A percentile compares a stretch with the other conserved stretches of the same genome.
phyloP scores from a whole-genome alignment of 2,329 filamentous ascomycete genomes.

The Colletotrichum cereale region DNA sequence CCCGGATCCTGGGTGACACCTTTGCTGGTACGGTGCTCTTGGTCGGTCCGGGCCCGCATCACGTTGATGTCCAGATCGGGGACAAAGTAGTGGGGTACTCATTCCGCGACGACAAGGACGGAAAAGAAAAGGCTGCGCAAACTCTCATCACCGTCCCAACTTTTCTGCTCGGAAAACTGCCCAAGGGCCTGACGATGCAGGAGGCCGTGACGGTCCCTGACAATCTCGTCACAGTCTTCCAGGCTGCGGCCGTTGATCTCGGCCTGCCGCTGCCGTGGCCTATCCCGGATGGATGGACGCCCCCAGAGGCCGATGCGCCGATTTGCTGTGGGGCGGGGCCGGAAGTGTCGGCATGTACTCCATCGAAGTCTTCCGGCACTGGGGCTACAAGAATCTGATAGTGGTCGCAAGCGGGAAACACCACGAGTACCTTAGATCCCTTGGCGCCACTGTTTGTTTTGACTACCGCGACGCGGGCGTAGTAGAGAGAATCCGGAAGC shows the following conservation, averaged over 20 bases:
- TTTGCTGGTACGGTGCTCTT: conserved; percentile 66
- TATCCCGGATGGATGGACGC: conserved; percentile 56
- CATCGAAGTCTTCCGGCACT: conserved; percentile 64
- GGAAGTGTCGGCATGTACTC: conserved; percentile 65
- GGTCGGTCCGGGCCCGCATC: conserved; percentile 54
- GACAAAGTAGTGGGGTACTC: conserved; percentile 70
- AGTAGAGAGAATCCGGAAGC: conserved; percentile 50
- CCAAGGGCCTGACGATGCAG: conserved; percentile 54
- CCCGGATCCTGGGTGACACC: conserved; percentile 64
- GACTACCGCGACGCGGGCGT: conserved; percentile 58
- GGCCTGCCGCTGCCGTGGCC: conserved; percentile 69
- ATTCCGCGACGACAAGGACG: conserved; percentile 57
- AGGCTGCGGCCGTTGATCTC: conserved; percentile 63
- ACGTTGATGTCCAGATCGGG: conserved; percentile 59
- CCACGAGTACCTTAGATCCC: conserved; percentile 55
- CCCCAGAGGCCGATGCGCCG: conserved; percentile 50
- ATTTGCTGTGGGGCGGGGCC: conserved; percentile 66
- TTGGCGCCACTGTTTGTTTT: conserved; percentile 61
- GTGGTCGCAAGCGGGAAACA: conserved; percentile 61
- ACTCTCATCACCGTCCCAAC: conserved; percentile 65
- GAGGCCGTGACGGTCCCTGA: conserved; percentile 67
- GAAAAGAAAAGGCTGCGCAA: conserved; percentile 66
- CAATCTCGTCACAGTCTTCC: conserved; percentile 71
- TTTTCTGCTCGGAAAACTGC: conserved; percentile 61
- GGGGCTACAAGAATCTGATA: conserved; percentile 64